Base-by-base conservation (phyloP, 2,329 filamentous ascomycete species). In the Aspergillus cejpii region DNA sequence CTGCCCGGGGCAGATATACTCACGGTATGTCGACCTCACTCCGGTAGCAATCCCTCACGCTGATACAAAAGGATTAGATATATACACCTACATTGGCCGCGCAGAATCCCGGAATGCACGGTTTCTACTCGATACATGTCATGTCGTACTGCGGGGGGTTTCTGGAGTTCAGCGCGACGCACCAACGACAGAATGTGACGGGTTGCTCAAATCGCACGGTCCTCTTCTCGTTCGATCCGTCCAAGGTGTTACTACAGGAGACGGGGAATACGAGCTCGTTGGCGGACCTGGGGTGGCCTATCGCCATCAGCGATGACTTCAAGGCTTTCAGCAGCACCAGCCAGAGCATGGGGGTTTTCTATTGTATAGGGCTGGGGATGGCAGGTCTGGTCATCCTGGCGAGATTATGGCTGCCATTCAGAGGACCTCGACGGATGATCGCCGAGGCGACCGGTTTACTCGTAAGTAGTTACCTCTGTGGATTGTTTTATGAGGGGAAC, bases 91-190 rank as follows among this genome's bases (percentile, higher is more conserved):
- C 51, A 14, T 38, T 77, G 20, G 71, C 74, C 6, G 31, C 31
- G 15, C 60, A 70, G 37, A 61, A 68, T 14, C 63, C 81, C 12
- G 75, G 77, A 28, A 68, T 82, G 27, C 69, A 77, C 31, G 75
- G 82, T 61, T 84, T 78, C 63, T 83, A 83, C 66, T 75, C 72
- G 15, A 69, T 76, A 12, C 78, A 84, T 59, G 57, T 83, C 44
- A 74, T 82, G 64, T 72, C 77, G 60, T 78, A 77, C 65, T 84
- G 81, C 65, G 70, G 73, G 48, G 73, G 74, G 15, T 61, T 52
- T 21, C 68, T 68, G 17, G 31, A 34, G 3, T 17, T 34, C 31
- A 34, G 17, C 15, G 31, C 17, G 39, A 49, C 51, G 7, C 59
- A 64, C 2, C 49, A 72, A 2, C 58, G 58, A 6, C 60, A 69